phyloP scores from a whole-genome alignment of 1,139 yeast species.

The Candida gigantensis region DNA sequence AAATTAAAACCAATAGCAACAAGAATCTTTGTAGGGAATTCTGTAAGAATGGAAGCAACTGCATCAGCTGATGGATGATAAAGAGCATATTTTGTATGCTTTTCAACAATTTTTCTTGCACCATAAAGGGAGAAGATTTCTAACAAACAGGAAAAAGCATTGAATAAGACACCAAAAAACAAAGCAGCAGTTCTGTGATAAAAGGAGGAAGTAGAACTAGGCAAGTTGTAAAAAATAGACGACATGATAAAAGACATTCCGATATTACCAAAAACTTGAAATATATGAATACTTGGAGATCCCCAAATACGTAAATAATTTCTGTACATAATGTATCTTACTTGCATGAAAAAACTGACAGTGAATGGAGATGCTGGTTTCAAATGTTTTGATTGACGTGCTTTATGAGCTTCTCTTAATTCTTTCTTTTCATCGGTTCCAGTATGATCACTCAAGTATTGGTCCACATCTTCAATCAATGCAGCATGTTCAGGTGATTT shows the following conservation, averaged over 20 bases:
- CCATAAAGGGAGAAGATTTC: constrained; percentile 60
- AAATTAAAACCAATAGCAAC: constrained; percentile 49
- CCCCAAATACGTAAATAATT: constrained; percentile 65
- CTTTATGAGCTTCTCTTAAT: constrained; percentile 49
- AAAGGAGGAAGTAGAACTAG: constrained; percentile 50
- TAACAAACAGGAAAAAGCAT: constrained; percentile 57
- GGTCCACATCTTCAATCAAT: constrained; percentile 21
- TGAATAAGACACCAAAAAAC: constrained; percentile 58
- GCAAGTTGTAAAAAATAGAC: constrained; percentile 62
- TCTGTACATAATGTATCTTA: constrained; percentile 58
- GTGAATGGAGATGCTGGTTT: constrained; percentile 64
- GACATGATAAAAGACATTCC: constrained; percentile 71
- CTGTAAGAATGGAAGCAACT: constrained; percentile 56
- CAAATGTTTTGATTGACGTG: constrained; percentile 57
- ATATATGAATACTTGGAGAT: constrained; percentile 63
- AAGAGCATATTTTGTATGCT: constrained; percentile 63
- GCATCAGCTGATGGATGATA: constrained; percentile 70
- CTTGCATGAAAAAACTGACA: constrained; percentile 65
- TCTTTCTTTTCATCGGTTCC: constrained; percentile 11
- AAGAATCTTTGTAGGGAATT: constrained; percentile 54
- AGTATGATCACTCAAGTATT: constrained; percentile 14
- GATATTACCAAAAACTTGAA: constrained; percentile 61
- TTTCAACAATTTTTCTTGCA: constrained; percentile 59
- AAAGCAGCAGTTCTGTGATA: constrained; percentile 59
- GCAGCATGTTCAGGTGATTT: constrained; percentile 19